Evolutionary conservation across 106 monocot genomes (phyloP).

Genomic region (Dendrobium huoshanense): DNA sequence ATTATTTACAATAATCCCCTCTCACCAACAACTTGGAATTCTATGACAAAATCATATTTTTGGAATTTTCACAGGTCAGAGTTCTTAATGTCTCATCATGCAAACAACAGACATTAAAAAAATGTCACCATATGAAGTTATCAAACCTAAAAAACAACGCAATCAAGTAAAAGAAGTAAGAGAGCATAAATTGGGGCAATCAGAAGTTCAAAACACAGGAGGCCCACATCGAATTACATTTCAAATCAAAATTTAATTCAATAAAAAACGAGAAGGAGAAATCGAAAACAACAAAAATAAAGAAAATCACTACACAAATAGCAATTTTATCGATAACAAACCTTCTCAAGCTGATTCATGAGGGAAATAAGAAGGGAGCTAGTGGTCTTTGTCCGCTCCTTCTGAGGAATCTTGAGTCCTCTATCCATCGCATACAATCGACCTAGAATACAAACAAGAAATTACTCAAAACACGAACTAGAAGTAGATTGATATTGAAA

Average conservation of each 20-base stretch:
- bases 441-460: slow-evolving; percentile 28
- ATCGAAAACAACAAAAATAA: not conserved
- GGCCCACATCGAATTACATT: not conserved
- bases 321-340: slow-evolving; percentile 2
- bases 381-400: slow-evolving; percentile 96
- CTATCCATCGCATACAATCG: slow-evolving; percentile 88
- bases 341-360: slow-evolving; percentile 99
- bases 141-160: not conserved
- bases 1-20: not conserved
- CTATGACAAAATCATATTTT: not conserved
- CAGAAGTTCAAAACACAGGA: not conserved
- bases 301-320: not conserved
- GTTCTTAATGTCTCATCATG: not conserved
- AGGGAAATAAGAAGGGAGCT: slow-evolving; percentile 79
- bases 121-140: not conserved
- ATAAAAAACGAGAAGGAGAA: not conserved
- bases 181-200: not conserved
- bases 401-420: slow-evolving; percentile 74
- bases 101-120: not conserved
- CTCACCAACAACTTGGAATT: not conserved
- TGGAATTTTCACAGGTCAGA: not conserved
- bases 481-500: not conserved
- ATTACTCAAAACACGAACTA: not conserved
- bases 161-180: not conserved
- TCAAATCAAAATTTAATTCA: not conserved